These are phyloP conservation scores for Vaccinium myrtillus DNA, from an alignment of 148 eudicot genomes.

Conservation along the genomic window DNA sequence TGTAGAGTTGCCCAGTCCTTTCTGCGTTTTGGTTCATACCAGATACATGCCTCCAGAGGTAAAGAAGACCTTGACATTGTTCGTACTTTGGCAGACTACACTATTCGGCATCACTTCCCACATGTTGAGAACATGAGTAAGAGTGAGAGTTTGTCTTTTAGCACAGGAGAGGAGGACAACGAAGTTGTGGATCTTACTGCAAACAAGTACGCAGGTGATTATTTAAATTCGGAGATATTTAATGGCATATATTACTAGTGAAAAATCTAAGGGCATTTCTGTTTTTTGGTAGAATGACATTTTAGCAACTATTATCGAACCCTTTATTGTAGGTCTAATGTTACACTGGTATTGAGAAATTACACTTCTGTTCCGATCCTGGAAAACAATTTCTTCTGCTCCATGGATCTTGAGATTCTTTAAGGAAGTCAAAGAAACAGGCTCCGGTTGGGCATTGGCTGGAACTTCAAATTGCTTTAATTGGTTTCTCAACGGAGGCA, in stretches of 20 bases:
- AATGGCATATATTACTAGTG: neutral
- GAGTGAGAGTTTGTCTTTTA: conserved; percentile 82
- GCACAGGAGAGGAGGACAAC: conserved; percentile 71
- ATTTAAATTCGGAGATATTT: conserved; percentile 14
- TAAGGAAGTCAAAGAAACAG: neutral
- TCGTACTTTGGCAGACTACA: conserved; percentile 78
- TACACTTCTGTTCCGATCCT: neutral
- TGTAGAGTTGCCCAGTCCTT: conserved; percentile 98
- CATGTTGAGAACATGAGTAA: conserved; percentile 78
- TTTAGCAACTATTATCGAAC: neutral
- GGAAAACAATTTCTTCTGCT: neutral
- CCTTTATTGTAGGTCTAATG: neutral
- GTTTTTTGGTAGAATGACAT: neutral
- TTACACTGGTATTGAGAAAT: neutral
- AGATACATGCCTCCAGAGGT: conserved; percentile 90
- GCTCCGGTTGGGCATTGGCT: neutral
- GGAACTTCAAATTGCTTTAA: neutral
- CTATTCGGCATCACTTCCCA: conserved; percentile 83
- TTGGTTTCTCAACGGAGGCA: neutral
- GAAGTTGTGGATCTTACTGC: conserved; percentile 92
- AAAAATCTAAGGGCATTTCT: neutral
- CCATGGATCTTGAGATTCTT: neutral
- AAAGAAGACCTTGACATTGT: conserved; percentile 80
- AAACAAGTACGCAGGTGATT: conserved; percentile 92
- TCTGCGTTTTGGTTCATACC: conserved; percentile 96